Percentiles rank a stretch among this genome's conserved stretches.
Evolutionary conservation across 345 rosid species (phyloP).

Genomic region (Hibiscus syriacus): DNA sequence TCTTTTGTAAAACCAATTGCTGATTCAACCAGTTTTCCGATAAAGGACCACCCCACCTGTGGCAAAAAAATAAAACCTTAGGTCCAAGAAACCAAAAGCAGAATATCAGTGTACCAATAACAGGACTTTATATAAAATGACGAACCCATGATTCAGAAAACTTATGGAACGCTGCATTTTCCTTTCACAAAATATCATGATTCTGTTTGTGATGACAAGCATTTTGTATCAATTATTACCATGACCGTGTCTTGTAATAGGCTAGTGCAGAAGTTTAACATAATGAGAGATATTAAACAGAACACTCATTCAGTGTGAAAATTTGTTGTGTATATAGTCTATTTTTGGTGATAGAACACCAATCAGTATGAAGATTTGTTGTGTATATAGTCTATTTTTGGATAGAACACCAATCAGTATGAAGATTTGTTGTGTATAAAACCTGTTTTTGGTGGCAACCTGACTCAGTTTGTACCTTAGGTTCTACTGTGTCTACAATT

Average conservation of each 20-base stretch:
- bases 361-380: background rate
- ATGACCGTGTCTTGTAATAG: background rate
- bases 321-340: background rate
- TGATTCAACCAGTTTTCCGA: constrained; percentile 74
- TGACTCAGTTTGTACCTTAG: background rate
- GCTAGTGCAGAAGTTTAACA: background rate
- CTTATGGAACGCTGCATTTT: background rate
- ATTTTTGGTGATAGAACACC: background rate
- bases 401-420: background rate
- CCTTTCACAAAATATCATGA: background rate
- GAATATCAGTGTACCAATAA: background rate
- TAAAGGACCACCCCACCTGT: constrained; percentile 97
- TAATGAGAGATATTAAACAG: background rate
- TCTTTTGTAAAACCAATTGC: constrained; percentile 74
- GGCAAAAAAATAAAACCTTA: constrained; percentile 2
- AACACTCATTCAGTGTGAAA: background rate
- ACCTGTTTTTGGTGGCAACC: background rate
- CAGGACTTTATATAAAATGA: background rate
- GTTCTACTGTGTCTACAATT: background rate
- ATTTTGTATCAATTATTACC: background rate
- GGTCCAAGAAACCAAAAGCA: constrained; percentile 1
- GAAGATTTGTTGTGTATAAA: background rate
- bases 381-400: background rate
- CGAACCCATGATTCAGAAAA: background rate
- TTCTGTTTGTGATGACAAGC: background rate